Evolutionary conservation across 2,329 filamentous ascomycete genomes (phyloP).

Genomic region (Tolypocladium inflatum): DNA sequence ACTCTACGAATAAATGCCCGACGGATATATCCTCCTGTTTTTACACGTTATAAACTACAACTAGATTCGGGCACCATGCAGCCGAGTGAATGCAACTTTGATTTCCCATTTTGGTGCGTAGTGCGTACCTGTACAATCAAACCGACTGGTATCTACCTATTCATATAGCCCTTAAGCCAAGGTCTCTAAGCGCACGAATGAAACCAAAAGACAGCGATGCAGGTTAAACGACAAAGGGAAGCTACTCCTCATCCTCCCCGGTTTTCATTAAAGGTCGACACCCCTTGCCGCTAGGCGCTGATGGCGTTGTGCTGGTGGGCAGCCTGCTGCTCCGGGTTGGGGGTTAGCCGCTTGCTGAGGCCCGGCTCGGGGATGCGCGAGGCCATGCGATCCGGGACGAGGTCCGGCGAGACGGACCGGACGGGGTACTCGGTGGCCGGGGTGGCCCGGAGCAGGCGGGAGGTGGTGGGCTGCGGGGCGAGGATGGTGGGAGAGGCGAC

Average conservation of each 20-base stretch:
- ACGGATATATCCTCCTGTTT: no score
- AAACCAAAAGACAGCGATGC: neutral
- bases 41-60: no score
- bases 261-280: neutral
- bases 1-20: no score
- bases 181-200: neutral
- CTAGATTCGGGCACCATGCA: neutral
- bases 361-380: constrained; percentile 43
- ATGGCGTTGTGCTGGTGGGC: constrained; percentile 9
- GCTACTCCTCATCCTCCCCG: neutral
- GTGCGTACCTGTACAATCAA: neutral
- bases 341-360: constrained; percentile 34
- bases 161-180: neutral
- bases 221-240: neutral
- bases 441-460: constrained; percentile 41
- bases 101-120: constrained; percentile 1
- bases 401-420: constrained; percentile 46
- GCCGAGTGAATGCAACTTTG: neutral
- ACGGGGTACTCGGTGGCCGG: constrained; percentile 46
- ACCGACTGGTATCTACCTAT: constrained; percentile 1
- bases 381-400: constrained; percentile 54
- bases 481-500: constrained; percentile 35
- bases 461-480: constrained; percentile 46
- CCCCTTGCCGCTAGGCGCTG: constrained; percentile 3
- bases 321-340: constrained; percentile 35